Percentiles rank a stretch among this genome's conserved stretches.
Conservation (phyloP, 2,329 filamentous ascomycete species). For the Cytospora piceae region DNA sequence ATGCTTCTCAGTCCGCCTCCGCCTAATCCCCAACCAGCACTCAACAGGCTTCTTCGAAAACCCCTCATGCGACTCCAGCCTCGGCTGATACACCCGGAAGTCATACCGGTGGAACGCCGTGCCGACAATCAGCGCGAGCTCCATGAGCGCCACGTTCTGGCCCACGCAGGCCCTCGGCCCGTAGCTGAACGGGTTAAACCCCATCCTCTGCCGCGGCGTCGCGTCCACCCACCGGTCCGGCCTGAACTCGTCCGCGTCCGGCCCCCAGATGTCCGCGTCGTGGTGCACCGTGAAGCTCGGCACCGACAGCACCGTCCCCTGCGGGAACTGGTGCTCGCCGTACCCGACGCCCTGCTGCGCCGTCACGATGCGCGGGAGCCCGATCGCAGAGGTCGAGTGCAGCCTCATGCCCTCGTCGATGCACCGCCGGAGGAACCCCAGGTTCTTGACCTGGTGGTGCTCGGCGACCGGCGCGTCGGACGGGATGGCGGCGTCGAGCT, state of each 20-base stretch:
- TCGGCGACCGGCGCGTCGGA: conserved; percentile 64
- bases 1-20: not conserved
- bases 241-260: conserved; percentile 57
- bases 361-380: conserved; percentile 72
- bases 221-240: conserved; percentile 73
- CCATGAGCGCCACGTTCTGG: conserved; percentile 85
- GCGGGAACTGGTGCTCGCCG: conserved; percentile 68
- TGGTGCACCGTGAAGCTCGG: conserved; percentile 84
- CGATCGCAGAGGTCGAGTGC: conserved; percentile 83
- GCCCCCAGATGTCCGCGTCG: conserved; percentile 50
- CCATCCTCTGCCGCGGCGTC: conserved; percentile 70
- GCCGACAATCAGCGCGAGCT: conserved; percentile 74
- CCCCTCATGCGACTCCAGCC: conserved; percentile 76
- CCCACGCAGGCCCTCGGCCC: conserved; percentile 74
- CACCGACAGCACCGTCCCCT: conserved; percentile 75
- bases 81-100: conserved; percentile 55
- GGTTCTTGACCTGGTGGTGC: conserved; percentile 72
- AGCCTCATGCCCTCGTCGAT: conserved; percentile 85
- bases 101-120: conserved; percentile 63
- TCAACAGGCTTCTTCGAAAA: conserved; percentile 80
- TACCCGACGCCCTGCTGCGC: conserved; percentile 64
- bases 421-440: conserved; percentile 74
- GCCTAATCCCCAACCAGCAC: conserved; percentile 64
- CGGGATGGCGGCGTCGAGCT: conserved; percentile 73
- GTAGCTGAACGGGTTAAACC: conserved; percentile 75